These are phyloP conservation scores for Colletotrichum scovillei DNA, from an alignment of 2,329 filamentous ascomycete genomes.

Conservation along the genomic window DNA sequence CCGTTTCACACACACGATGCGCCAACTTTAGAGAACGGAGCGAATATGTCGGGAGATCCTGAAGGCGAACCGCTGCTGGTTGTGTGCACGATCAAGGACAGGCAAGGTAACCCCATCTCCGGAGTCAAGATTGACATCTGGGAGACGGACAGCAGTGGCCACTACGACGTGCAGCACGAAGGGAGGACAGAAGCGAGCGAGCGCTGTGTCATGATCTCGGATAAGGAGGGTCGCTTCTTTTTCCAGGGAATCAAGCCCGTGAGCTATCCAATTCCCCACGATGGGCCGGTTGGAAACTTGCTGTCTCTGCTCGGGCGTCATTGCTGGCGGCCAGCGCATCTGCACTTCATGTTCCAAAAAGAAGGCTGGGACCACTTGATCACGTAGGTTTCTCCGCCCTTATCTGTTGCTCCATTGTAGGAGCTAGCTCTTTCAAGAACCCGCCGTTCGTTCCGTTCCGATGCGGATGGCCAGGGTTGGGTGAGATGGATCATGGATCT, in stretches of 20 bases:
- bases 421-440: background rate
- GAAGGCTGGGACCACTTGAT: constrained; percentile 82
- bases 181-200: constrained; percentile 57
- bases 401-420: background rate
- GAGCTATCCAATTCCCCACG: constrained; percentile 85
- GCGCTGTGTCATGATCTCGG: constrained; percentile 62
- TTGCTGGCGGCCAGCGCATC: constrained; percentile 80
- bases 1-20: constrained; percentile 85
- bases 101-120: constrained; percentile 66
- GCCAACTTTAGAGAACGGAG: constrained; percentile 61
- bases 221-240: constrained; percentile 68
- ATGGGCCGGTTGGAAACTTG: constrained; percentile 84
- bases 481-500: background rate
- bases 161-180: constrained; percentile 80
- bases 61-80: constrained; percentile 75
- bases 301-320: constrained; percentile 76
- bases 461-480: background rate
- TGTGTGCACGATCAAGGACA: constrained; percentile 74
- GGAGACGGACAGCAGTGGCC: constrained; percentile 80
- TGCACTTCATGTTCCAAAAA: constrained; percentile 93
- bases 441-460: background rate
- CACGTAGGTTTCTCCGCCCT: constrained; percentile 69
- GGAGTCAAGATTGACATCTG: constrained; percentile 80
- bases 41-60: constrained; percentile 71
- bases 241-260: constrained; percentile 89